Conservation (phyloP, 2,329 filamentous ascomycete species). For the Penicillium sp. region DNA sequence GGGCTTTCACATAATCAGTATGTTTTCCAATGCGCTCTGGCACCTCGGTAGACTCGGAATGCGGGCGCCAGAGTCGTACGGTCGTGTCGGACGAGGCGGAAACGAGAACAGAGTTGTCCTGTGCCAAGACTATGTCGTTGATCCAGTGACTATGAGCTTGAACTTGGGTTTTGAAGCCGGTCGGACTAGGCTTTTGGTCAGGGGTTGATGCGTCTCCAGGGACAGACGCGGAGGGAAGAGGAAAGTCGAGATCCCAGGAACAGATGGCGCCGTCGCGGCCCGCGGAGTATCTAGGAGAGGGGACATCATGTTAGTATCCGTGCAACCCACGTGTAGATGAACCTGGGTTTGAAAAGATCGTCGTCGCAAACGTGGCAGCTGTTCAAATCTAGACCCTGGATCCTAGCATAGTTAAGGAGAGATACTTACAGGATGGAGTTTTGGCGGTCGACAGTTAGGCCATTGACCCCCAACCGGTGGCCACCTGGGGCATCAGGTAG, state of each 20-base stretch:
- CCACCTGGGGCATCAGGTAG: constrained; percentile 73
- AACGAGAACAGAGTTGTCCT: constrained; percentile 74
- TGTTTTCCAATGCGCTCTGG: constrained; percentile 85
- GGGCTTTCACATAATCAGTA: constrained; percentile 92
- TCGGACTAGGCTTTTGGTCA: constrained; percentile 38
- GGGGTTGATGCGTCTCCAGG: constrained; percentile 23
- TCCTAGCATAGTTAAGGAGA: not conserved
- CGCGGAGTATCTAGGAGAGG: constrained; percentile 73
- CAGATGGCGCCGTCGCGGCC: constrained; percentile 94
- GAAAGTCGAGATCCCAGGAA: constrained; percentile 73
- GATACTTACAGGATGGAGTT: constrained; percentile 77
- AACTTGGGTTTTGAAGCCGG: constrained; percentile 60
- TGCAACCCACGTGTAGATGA: constrained; percentile 10
- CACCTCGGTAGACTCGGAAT: constrained; percentile 60
- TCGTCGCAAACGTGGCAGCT: not conserved
- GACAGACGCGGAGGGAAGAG: constrained; percentile 34
- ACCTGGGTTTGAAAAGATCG: not conserved
- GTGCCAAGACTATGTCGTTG: constrained; percentile 82
- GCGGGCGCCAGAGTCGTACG: constrained; percentile 87
- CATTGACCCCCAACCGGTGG: constrained; percentile 92
- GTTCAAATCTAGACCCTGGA: not conserved
- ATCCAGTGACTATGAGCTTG: constrained; percentile 94
- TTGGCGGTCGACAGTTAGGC: constrained; percentile 78
- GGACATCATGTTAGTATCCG: constrained; percentile 21
- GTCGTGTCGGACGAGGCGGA: constrained; percentile 92